Evolutionary conservation across 805 yeast genomes (phyloP), one percentile per base, ranked within the genome.

Genomic region (Kodamaea hsintzibuensis): DNA sequence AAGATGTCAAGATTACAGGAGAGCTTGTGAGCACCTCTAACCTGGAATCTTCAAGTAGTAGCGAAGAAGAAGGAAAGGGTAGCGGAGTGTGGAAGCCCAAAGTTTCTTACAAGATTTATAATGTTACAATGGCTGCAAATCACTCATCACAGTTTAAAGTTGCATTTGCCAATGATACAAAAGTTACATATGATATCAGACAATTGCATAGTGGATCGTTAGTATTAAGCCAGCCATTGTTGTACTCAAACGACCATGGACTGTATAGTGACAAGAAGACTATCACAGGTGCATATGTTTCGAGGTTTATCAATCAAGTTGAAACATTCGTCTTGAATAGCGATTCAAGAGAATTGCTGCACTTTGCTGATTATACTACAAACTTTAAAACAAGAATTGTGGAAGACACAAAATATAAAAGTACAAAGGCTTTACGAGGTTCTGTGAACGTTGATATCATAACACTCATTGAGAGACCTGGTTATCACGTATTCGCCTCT

Each of bases 291-390:
- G 46, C 51, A 5, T 19, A 27, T 38, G 18, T 19, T 2, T 38
- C 51, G 14, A 49, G 27, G 9, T 38, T 25, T 13, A 9, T 49
- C n/a, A 22, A 30, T 13, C 2, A 27, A 12, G 30, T 37, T 16
- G 45, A 49, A 18, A 49, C 51, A n/a, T 49, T 49, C 27, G 46
- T 40, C 9, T 22, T 49, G 19, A 13, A 42, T 17, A 25, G 35
- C 5, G 51, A 42, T 12, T 40, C 51, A 2, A 49, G 51, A 40
- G 51, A 49, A 14, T 27, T 49, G 17, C 30, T 17, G 27, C 39
- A 38, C 13, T 49, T 27, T 16, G 44, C 43, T 3, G 40, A 40
- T 7, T 22, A 7, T 27, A 40, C 30, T 19, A 25, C 18, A 22
- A 14, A 22, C 13, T 49, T 49, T 16, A 27, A 22, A 12, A 42